These are phyloP conservation scores for Mimosa pudica DNA, from an alignment of 306 rosid genomes.

Conservation along the genomic window DNA sequence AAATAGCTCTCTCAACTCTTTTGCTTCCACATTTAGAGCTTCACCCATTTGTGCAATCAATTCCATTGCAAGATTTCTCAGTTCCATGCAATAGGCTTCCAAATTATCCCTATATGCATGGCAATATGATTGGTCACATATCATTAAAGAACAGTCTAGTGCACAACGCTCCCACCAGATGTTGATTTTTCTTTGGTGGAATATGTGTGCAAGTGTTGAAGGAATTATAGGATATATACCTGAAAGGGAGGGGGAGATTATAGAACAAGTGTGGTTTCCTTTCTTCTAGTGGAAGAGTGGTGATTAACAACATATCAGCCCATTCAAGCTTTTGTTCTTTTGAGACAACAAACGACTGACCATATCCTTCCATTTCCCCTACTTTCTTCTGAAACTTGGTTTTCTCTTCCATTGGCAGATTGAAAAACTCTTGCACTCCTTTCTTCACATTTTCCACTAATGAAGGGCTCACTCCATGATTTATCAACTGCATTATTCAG, in stretches of 20 bases:
- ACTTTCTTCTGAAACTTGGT: conserved; percentile 37
- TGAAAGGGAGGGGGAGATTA: not conserved
- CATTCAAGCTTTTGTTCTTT: conserved; percentile 57
- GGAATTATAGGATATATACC: not conserved
- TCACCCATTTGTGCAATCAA: not conserved
- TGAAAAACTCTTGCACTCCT: conserved; percentile 36
- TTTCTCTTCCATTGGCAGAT: conserved; percentile 49
- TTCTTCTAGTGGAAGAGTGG: conserved; percentile 31
- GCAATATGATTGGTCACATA: not conserved
- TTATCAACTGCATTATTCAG: conserved; percentile 24
- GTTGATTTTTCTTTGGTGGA: not conserved
- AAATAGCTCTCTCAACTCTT: not conserved
- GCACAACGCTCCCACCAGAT: no score
- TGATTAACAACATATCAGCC: conserved; percentile 41
- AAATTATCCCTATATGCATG: not conserved
- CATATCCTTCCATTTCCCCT: conserved; percentile 50
- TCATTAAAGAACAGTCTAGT: no score
- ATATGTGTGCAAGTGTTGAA: not conserved
- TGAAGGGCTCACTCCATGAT: conserved; percentile 42
- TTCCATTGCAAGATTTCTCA: not conserved
- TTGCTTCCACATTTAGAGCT: not conserved
- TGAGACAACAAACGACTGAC: conserved; percentile 49
- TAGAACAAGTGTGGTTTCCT: conserved; percentile 57
- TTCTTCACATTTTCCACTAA: conserved; percentile 47
- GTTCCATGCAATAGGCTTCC: not conserved